Percentiles rank a stretch among this genome's conserved stretches.
Conservation (phyloP, 495 filamentous ascomycete species). For the Tirmania nivea region DNA sequence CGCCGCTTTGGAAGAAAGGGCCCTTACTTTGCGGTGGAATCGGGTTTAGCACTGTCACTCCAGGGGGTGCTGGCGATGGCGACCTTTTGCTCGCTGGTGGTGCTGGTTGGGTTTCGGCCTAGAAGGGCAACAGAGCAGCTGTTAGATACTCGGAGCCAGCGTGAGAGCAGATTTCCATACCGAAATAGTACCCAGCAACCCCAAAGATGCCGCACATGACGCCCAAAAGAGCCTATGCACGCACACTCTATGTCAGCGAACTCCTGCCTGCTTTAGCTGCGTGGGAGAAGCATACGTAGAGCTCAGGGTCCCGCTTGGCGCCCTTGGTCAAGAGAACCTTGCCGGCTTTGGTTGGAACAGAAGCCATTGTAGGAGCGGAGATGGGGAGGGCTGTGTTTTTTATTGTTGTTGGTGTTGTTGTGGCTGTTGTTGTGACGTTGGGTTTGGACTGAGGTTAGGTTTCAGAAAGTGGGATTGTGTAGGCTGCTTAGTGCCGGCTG, state of each 20-base stretch:
- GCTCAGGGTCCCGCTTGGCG: constrained; percentile 57
- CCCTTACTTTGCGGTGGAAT: too few species aligned
- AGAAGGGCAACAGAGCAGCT: constrained; percentile 11
- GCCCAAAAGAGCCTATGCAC: constrained; percentile 53
- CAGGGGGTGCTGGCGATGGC: constrained; percentile 26
- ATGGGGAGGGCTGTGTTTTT: too few species aligned
- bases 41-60: not conserved
- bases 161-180: constrained; percentile 21
- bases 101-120: constrained; percentile 69
- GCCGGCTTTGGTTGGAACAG: constrained; percentile 16
- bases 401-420: too few species aligned
- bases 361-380: not conserved
- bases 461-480: too few species aligned
- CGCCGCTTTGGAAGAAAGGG: too few species aligned
- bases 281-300: constrained; percentile 37
- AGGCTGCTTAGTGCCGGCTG: too few species aligned
- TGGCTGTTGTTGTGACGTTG: too few species aligned
- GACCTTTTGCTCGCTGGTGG: constrained; percentile 49
- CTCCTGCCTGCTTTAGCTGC: not conserved
- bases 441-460: too few species aligned
- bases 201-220: constrained; percentile 80
- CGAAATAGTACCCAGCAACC: constrained; percentile 73
- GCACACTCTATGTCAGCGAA: not conserved
- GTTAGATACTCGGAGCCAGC: not conserved
- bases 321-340: constrained; percentile 34